Evolutionary conservation across 768 basidiomycete genomes (phyloP), one percentile per base, ranked within the genome.

Genomic region (Megacollybia marginata): DNA sequence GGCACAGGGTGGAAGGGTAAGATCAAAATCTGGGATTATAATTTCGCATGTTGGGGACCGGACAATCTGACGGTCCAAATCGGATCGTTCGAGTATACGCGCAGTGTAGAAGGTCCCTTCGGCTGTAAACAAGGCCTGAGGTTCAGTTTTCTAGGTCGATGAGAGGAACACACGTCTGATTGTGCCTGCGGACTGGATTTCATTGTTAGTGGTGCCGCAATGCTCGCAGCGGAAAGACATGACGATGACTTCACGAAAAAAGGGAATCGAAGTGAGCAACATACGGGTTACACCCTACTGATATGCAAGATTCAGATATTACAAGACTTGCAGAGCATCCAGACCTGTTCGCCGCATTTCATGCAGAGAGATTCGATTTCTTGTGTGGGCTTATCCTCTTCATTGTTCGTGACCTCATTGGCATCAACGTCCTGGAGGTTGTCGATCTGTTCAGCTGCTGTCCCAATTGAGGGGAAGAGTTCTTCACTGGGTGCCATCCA

Each of bases 161-260:
- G 23, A 13, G n/a, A 38, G n/a, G n/a, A 1, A 70, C 85, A 56
- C 58, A 90, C 94, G 82, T 74, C 88, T 77, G 49, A 95, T 93
- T 46, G 75, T 64, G 6, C 89, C 88, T 0, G 96, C 96, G 8
- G 89, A 81, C 59, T 97, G 92, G 42, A 95, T 85, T 68, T 98
- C 95, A 63, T 95, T 99, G 66, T 99, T 98, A 36, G 75, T 65
- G 55, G 74, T 67, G 9, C 92, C 93, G 58, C 96, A 99, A 59
- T 92, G 84, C 50, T 95, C 91, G 63, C 96, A 99, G 50, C 86
- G 79, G 72, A 99, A 99, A 35, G 92, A 94, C 83, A 95, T 92
- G 52, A 98, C 81, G 55, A 99, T 88, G 47, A 98, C 84, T 64
- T 99, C 91, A 42, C 81, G 75, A 73, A 98, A 98, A 72, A 83